phyloP scores from a whole-genome alignment of 1,284 basidiomycete genomes.

The Irpex sp. region DNA sequence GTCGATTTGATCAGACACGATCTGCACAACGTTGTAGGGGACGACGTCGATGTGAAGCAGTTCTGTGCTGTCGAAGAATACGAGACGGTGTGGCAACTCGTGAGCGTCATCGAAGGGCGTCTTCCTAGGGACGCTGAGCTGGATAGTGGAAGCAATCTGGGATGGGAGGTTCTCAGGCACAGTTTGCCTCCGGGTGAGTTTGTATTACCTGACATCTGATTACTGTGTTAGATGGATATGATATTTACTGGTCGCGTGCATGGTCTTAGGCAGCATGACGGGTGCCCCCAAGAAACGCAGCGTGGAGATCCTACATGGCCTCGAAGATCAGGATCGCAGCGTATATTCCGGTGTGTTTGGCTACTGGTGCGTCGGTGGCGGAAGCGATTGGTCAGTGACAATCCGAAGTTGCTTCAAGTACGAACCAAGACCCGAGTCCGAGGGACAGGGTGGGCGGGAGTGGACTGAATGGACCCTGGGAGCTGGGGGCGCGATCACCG shows the following conservation, averaged over 20 bases:
- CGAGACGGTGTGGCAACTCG: slow-evolving; percentile 94
- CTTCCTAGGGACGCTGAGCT: slow-evolving; percentile 23
- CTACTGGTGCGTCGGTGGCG: slow-evolving; percentile 88
- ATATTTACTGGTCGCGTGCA: neutral
- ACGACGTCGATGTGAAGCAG: slow-evolving; percentile 79
- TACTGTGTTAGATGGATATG: neutral
- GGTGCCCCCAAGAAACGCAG: slow-evolving; percentile 95
- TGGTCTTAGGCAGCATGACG: slow-evolving; percentile 84
- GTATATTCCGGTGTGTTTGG: slow-evolving; percentile 96
- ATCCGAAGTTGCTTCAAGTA: slow-evolving; percentile 91
- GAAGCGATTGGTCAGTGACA: slow-evolving; percentile 92
- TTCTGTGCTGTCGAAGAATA: slow-evolving; percentile 93
- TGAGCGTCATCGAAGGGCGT: slow-evolving; percentile 86
- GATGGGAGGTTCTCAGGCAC: slow-evolving; percentile 75
- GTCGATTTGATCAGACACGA: slow-evolving; percentile 96
- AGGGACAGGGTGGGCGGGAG: slow-evolving; percentile 1
- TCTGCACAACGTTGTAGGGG: slow-evolving; percentile 72
- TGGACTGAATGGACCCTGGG: slow-evolving; percentile 67
- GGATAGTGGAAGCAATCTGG: slow-evolving; percentile 45
- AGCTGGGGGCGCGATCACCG: slow-evolving; percentile 95
- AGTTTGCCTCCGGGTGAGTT: slow-evolving; percentile 84
- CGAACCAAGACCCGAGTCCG: slow-evolving; percentile 34
- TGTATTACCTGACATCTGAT: neutral
- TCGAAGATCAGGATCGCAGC: slow-evolving; percentile 80
- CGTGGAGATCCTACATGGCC: slow-evolving; percentile 82